phyloP scores from a whole-genome alignment of 1,139 yeast genomes.

The Casaregolazyma suthepensis region DNA sequence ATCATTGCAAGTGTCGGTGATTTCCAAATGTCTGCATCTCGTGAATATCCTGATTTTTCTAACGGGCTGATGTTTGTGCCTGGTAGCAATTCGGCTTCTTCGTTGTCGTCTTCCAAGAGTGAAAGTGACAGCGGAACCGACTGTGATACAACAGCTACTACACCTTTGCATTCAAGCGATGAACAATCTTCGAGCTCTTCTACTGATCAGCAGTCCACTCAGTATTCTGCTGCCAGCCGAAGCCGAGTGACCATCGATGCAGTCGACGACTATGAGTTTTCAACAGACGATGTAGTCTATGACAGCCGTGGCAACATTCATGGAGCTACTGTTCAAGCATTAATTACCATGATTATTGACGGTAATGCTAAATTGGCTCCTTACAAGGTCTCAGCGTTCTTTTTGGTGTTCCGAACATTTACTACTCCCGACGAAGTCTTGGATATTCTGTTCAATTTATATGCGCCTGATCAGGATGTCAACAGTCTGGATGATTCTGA shows the following conservation, averaged over 20 bases:
- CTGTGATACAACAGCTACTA: background rate
- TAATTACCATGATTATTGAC: conserved; percentile 66
- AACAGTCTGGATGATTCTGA: conserved; percentile 23
- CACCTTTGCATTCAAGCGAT: background rate
- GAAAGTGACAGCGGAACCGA: background rate
- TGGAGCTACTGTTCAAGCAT: conserved; percentile 76
- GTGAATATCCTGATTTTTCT: conserved; percentile 74
- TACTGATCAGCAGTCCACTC: conserved; percentile 3
- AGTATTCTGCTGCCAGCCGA: conserved; percentile 1
- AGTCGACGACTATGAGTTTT: conserved; percentile 6
- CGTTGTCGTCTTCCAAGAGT: conserved; percentile 4
- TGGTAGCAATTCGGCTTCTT: conserved; percentile 1
- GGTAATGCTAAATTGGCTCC: conserved; percentile 51
- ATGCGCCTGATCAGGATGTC: conserved; percentile 46
- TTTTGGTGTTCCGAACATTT: conserved; percentile 73
- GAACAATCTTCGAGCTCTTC: conserved; percentile 1
- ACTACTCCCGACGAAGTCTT: conserved; percentile 64
- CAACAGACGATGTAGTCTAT: conserved; percentile 35
- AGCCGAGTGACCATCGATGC: conserved; percentile 2
- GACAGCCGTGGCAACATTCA: conserved; percentile 48
- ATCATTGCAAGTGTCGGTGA: conserved; percentile 60
- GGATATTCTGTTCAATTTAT: conserved; percentile 62
- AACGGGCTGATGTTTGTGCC: conserved; percentile 44
- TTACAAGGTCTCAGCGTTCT: conserved; percentile 67
- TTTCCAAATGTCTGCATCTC: conserved; percentile 56